Percentiles rank a stretch among this genome's conserved stretches.
phyloP scores from a whole-genome alignment of 306 rosid genomes.

The Abrus pulchellus region DNA sequence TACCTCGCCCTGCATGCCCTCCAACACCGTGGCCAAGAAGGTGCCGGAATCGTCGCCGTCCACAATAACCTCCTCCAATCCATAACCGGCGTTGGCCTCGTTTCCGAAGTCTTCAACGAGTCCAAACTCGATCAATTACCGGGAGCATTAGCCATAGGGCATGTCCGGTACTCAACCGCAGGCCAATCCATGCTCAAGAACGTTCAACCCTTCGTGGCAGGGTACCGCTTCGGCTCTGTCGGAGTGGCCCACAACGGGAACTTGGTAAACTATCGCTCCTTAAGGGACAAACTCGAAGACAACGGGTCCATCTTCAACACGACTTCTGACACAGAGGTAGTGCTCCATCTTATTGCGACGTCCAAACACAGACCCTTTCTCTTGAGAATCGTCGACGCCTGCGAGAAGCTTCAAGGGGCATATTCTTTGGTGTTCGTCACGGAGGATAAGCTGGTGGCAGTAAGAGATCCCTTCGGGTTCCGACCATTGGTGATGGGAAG shows the following conservation, averaged over 20 bases:
- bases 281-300: conserved; percentile 75
- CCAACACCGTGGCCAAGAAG: conserved; percentile 98
- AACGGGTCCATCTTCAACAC: conserved; percentile 85
- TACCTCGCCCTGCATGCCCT: conserved; percentile 90
- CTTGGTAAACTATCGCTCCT: conserved; percentile 74
- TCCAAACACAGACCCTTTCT: conserved; percentile 80
- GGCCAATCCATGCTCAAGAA: conserved; percentile 83
- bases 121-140: conserved; percentile 72
- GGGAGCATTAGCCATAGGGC: conserved; percentile 78
- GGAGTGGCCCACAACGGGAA: conserved; percentile 95
- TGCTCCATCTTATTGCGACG: conserved; percentile 90
- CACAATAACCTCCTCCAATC: conserved; percentile 64
- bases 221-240: conserved; percentile 83
- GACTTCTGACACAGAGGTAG: conserved; percentile 87
- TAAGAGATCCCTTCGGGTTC: conserved; percentile 78
- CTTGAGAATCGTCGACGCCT: conserved; percentile 80
- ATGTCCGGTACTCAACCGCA: conserved; percentile 89
- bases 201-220: conserved; percentile 92
- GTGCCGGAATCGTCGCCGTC: conserved; percentile 85
- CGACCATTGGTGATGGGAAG: conserved; percentile 89
- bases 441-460: conserved; percentile 85
- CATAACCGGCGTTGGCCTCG: conserved; percentile 82
- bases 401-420: conserved; percentile 85
- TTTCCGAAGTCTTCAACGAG: conserved; percentile 77
- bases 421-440: conserved; percentile 82